These are phyloP conservation scores for Epithele typhae DNA, from an alignment of 768 basidiomycete species.

Conservation along the genomic window DNA sequence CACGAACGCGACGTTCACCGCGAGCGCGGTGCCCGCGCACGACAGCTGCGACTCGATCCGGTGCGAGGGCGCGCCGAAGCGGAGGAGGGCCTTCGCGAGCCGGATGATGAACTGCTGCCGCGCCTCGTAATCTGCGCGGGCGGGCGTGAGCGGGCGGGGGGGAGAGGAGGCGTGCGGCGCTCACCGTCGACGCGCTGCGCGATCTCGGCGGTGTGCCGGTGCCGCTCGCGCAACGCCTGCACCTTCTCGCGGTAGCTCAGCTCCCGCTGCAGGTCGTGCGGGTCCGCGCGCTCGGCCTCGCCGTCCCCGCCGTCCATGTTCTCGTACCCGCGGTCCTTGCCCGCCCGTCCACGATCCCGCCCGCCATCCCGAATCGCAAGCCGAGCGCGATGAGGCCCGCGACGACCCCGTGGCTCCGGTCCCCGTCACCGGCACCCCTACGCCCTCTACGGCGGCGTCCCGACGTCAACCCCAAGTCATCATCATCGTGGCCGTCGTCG, in stretches of 20 bases:
- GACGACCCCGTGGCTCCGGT: slow-evolving; percentile 6
- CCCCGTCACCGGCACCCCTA: not conserved
- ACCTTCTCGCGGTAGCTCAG: slow-evolving; percentile 12
- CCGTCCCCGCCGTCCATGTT: not conserved
- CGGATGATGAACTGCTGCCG: slow-evolving; percentile 73
- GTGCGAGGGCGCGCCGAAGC: slow-evolving; percentile 94
- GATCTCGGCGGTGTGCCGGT: slow-evolving; percentile 14
- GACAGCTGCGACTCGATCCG: slow-evolving; percentile 85
- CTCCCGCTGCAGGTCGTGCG: not conserved
- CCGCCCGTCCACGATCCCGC: too few species aligned
- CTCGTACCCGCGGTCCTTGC: slow-evolving; percentile 3
- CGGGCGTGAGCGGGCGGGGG: not conserved
- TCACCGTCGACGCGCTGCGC: slow-evolving; percentile 21
- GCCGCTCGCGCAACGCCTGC: slow-evolving; percentile 10
- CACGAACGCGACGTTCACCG: slow-evolving; percentile 77
- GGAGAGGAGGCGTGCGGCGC: not conserved
- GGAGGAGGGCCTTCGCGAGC: slow-evolving; percentile 81
- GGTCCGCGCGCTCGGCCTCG: not conserved
- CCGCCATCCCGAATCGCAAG: slow-evolving; percentile 2
- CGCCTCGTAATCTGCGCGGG: slow-evolving; percentile 6
- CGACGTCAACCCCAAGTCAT: not conserved
- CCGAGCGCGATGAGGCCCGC: slow-evolving; percentile 9
- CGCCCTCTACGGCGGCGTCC: not conserved
- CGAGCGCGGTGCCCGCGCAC: slow-evolving; percentile 73
- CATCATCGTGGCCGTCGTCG: not conserved